A percentile compares a stretch with the other conserved stretches of the same genome.
These are phyloP conservation scores for Rubroshorea leprosula DNA, from an alignment of 345 rosid species.

Conservation along the genomic window DNA sequence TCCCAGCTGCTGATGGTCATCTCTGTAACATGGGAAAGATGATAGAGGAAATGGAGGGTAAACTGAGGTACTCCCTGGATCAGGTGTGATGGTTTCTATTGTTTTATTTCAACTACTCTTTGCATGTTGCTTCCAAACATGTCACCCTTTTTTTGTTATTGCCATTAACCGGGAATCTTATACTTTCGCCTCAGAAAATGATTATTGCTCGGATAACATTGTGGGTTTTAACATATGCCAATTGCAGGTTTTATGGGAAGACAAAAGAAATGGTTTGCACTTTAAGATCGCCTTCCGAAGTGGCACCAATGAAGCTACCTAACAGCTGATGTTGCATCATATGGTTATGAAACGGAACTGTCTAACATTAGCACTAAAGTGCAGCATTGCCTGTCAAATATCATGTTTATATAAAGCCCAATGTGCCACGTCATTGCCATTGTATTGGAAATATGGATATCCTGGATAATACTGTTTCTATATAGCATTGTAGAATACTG, in stretches of 20 bases:
- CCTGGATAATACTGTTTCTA: too few species aligned
- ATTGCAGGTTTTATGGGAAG: conserved; percentile 93
- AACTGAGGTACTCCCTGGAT: conserved; percentile 87
- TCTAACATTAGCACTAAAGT: not conserved
- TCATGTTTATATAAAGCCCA: too few species aligned
- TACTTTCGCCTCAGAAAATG: not conserved
- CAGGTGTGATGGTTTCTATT: conserved; percentile 45
- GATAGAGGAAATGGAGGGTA: conserved; percentile 98
- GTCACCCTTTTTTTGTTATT: too few species aligned
- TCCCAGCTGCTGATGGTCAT: conserved; percentile 82
- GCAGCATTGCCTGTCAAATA: too few species aligned
- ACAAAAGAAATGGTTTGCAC: conserved; percentile 97
- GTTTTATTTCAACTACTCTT: not conserved
- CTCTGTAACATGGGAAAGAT: conserved; percentile 95
- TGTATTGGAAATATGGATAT: too few species aligned
- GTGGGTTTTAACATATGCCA: not conserved
- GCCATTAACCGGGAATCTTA: too few species aligned
- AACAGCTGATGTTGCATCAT: conserved; percentile 22
- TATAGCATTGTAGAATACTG: too few species aligned
- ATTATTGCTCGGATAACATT: not conserved
- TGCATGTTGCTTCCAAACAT: too few species aligned
- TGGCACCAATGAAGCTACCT: conserved; percentile 64
- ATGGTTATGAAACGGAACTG: not conserved
- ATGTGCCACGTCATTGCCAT: too few species aligned
- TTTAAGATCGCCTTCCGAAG: conserved; percentile 76